phyloP scores from a whole-genome alignment of 1,139 yeast genomes.

The Taphrina pruni region DNA sequence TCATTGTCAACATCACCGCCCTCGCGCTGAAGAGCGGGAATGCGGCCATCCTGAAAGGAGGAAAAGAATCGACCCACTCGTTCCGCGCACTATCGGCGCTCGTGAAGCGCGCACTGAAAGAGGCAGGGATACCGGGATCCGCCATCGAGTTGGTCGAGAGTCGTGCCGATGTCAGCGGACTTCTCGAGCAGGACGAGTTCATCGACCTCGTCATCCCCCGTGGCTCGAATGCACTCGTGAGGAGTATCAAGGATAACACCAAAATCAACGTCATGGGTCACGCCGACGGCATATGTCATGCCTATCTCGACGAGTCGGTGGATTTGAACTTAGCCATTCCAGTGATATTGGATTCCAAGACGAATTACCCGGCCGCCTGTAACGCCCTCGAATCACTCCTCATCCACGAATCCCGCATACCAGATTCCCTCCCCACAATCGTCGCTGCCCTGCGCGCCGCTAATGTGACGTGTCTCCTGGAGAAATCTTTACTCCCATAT shows the following conservation, averaged over 20 bases:
- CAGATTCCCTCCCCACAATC: constrained; percentile 52
- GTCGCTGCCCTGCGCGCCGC: constrained; percentile 61
- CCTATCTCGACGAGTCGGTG: constrained; percentile 77
- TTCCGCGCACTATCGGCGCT: constrained; percentile 81
- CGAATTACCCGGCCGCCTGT: constrained; percentile 98
- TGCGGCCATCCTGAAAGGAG: constrained; percentile 96
- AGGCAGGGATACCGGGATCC: constrained; percentile 72
- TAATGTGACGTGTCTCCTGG: constrained; percentile 69
- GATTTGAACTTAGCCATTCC: constrained; percentile 75
- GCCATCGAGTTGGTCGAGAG: constrained; percentile 88
- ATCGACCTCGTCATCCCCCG: constrained; percentile 96
- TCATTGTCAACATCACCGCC: constrained; percentile 95
- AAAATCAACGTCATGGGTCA: constrained; percentile 97
- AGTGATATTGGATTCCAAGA: constrained; percentile 82
- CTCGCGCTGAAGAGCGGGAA: constrained; percentile 85
- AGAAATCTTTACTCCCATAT: constrained; percentile 58
- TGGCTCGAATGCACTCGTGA: constrained; percentile 90
- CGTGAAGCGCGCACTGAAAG: constrained; percentile 64
- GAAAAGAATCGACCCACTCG: constrained; percentile 86
- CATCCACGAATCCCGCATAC: constrained; percentile 62
- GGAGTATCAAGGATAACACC: constrained; percentile 80
- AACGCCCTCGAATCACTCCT: constrained; percentile 91
- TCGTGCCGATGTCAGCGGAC: constrained; percentile 84
- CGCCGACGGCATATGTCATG: constrained; percentile 96
- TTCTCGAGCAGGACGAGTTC: constrained; percentile 81